Evolutionary conservation across 805 yeast genomes (phyloP).

Genomic region (Hanseniaspora meyeri): DNA sequence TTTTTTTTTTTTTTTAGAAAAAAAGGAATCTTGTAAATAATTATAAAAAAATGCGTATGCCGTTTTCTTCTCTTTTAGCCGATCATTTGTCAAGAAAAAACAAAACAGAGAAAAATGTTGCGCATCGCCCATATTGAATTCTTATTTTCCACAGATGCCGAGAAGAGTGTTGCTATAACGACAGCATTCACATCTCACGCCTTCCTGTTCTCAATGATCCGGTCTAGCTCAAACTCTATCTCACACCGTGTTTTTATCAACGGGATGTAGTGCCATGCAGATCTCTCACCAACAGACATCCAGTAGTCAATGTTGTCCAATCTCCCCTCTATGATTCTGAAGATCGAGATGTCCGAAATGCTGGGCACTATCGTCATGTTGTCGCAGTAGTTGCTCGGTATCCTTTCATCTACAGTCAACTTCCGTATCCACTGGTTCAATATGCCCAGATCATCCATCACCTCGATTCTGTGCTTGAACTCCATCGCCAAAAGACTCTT

Average conservation of each 20-base stretch:
- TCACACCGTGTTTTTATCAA: constrained; percentile 77
- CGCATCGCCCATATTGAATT: too few relatives aligned
- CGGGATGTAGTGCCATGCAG: constrained; percentile 86
- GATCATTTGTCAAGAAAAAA: too few relatives aligned
- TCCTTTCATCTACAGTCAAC: constrained; percentile 75
- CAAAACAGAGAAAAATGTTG: too few relatives aligned
- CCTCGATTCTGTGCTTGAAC: constrained; percentile 69
- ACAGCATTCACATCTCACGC: too few relatives aligned
- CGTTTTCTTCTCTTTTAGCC: too few relatives aligned
- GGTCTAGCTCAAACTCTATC: constrained; percentile 79
- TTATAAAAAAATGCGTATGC: too few relatives aligned
- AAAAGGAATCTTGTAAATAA: too few relatives aligned
- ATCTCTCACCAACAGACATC: constrained; percentile 79
- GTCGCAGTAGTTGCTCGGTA: constrained; percentile 55
- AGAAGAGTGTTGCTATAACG: too few relatives aligned
- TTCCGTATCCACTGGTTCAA: constrained; percentile 59
- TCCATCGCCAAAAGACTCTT: constrained; percentile 60
- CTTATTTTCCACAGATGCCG: too few relatives aligned
- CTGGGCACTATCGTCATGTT: constrained; percentile 89
- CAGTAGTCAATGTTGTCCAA: constrained; percentile 76
- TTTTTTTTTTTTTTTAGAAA: too few relatives aligned
- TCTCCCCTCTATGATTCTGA: constrained; percentile 67
- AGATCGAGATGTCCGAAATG: constrained; percentile 55
- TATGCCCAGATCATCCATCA: constrained; percentile 66
- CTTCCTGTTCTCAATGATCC: constrained; percentile 36